A percentile compares a stretch with the other conserved stretches of the same genome.
Conservation (phyloP, 192 early-diverging fungal species). For the Helicostylum pulchrum region DNA sequence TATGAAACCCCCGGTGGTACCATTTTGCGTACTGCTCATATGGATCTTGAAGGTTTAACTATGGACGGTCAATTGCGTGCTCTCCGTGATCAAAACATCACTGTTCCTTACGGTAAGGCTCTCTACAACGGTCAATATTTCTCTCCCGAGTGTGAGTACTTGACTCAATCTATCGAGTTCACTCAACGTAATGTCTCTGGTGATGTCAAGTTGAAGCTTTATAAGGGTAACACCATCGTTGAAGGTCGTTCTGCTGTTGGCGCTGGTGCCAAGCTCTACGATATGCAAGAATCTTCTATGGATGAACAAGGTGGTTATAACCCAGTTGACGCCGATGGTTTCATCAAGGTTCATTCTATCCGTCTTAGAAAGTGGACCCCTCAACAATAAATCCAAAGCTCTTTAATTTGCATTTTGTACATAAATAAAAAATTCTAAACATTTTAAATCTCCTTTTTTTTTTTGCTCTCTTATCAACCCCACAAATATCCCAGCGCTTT, state of each 20-base stretch:
- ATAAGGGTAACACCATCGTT: slow-evolving; percentile 90
- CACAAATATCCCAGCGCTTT: too few species aligned
- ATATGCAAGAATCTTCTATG: slow-evolving; percentile 96
- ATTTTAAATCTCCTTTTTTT: too few species aligned
- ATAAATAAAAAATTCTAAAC: too few species aligned
- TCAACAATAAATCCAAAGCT: background rate
- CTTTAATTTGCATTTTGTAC: too few species aligned
- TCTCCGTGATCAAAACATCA: slow-evolving; percentile 89
- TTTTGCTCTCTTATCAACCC: too few species aligned
- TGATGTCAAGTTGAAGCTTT: slow-evolving; percentile 90
- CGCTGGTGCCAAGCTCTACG: slow-evolving; percentile 81
- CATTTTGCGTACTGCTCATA: slow-evolving; percentile 90
- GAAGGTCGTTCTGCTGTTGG: slow-evolving; percentile 81
- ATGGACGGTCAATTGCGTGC: slow-evolving; percentile 95
- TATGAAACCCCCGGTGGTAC: slow-evolving; percentile 99
- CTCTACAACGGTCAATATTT: slow-evolving; percentile 98
- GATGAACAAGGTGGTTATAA: slow-evolving; percentile 89
- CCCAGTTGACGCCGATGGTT: slow-evolving; percentile 91
- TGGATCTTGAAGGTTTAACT: slow-evolving; percentile 92
- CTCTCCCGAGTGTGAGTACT: slow-evolving; percentile 91
- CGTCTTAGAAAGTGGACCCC: slow-evolving; percentile 83
- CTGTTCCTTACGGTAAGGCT: slow-evolving; percentile 64
- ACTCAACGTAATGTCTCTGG: slow-evolving; percentile 90
- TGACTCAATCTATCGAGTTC: slow-evolving; percentile 75
- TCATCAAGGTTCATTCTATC: slow-evolving; percentile 97